These are phyloP conservation scores for Heracleum sosnowskyi DNA, from an alignment of 129 eudicot species.

Conservation along the genomic window DNA sequence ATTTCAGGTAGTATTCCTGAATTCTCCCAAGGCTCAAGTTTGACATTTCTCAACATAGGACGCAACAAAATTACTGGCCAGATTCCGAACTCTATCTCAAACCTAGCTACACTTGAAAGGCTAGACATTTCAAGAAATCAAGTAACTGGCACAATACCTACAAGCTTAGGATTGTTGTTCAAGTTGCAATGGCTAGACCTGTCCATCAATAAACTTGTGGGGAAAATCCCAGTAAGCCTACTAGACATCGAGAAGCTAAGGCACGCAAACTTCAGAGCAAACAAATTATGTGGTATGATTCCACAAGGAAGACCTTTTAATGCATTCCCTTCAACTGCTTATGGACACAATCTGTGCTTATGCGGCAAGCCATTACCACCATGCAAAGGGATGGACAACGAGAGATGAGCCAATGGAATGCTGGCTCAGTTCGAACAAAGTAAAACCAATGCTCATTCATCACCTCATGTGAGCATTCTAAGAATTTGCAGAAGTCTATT, in stretches of 20 bases:
- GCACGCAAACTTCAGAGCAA: constrained; percentile 53
- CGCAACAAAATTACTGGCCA: constrained; percentile 45
- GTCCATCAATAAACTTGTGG: constrained; percentile 35
- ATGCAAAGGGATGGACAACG: constrained; percentile 27
- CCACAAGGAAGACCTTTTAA: constrained; percentile 54
- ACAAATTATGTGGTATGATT: constrained; percentile 40
- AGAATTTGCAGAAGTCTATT: neutral
- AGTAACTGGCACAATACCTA: constrained; percentile 40
- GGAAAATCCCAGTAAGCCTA: constrained; percentile 42
- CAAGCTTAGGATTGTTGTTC: constrained; percentile 32
- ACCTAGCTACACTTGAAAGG: constrained; percentile 31
- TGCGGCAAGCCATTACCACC: constrained; percentile 59
- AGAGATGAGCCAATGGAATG: constrained; percentile 28
- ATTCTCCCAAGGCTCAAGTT: constrained; percentile 22
- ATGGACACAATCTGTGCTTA: constrained; percentile 46
- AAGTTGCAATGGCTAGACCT: constrained; percentile 52
- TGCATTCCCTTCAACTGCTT: constrained; percentile 36
- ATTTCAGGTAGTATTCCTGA: constrained; percentile 46
- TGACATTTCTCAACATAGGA: constrained; percentile 37
- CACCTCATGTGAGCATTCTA: neutral
- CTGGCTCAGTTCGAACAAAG: constrained; percentile 20
- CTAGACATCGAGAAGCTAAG: constrained; percentile 26
- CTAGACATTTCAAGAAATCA: constrained; percentile 38
- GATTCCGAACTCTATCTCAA: constrained; percentile 42
- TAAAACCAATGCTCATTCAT: neutral